A percentile compares a stretch with the other conserved stretches of the same genome.
These are phyloP conservation scores for Cokeromyces recurvatus DNA, from an alignment of 371 early-diverging fungal species.

Conservation along the genomic window DNA sequence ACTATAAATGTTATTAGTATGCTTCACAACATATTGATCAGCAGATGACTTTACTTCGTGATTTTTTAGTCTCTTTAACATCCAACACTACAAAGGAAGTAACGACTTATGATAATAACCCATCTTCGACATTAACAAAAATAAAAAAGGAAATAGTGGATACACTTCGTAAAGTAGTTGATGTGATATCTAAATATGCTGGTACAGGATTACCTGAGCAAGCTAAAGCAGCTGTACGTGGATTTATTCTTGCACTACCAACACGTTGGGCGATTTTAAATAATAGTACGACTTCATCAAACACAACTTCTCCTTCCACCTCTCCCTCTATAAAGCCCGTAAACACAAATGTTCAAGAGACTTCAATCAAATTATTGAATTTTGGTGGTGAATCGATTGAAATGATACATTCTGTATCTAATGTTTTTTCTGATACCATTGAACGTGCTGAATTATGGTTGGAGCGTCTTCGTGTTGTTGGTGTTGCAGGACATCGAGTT, in stretches of 20 bases:
- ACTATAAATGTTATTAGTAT: constrained; percentile 41
- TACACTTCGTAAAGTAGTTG: constrained; percentile 85
- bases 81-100: constrained; percentile 6
- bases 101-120: constrained; percentile 8
- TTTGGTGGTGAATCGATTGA: constrained; percentile 81
- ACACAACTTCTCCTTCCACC: constrained; percentile 26
- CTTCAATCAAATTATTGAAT: constrained; percentile 44
- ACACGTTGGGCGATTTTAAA: constrained; percentile 73
- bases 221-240: constrained; percentile 78
- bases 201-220: constrained; percentile 82
- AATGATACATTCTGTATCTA: constrained; percentile 77
- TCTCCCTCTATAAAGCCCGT: constrained; percentile 42
- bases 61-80: constrained; percentile 59
- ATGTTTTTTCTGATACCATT: constrained; percentile 78
- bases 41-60: constrained; percentile 70
- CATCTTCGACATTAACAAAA: constrained; percentile 38
- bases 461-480: constrained; percentile 48
- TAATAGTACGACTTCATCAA: constrained; percentile 16
- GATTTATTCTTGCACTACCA: constrained; percentile 83
- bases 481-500: constrained; percentile 5
- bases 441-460: constrained; percentile 80
- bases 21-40: constrained; percentile 79
- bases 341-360: constrained; percentile 29
- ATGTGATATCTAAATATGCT: constrained; percentile 84
- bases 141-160: constrained; percentile 83